These are phyloP conservation scores for Paecilomyces dactylethromorphus DNA, from an alignment of 2,329 filamentous ascomycete species.

Conservation along the genomic window DNA sequence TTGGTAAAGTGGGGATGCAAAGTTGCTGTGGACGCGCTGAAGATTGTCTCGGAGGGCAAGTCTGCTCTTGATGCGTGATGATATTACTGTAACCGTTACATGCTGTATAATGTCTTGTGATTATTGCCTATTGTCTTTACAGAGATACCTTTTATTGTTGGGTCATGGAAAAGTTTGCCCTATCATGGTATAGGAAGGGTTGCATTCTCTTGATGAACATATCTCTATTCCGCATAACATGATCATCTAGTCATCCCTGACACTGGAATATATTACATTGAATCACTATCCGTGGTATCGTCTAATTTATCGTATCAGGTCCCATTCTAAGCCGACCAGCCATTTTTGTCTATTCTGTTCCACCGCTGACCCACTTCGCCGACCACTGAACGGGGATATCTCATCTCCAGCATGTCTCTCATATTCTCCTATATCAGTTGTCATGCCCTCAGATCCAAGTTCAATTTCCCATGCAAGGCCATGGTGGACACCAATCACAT, in stretches of 20 bases:
- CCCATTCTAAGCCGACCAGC: constrained; percentile 35
- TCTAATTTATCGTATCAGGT: constrained; percentile 14
- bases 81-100: background rate
- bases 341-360: constrained; percentile 15
- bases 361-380: background rate
- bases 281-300: background rate
- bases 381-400: background rate
- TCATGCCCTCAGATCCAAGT: constrained; percentile 8
- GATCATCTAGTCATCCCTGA: background rate
- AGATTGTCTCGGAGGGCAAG: constrained; percentile 18
- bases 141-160: background rate
- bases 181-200: background rate
- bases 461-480: constrained; percentile 31
- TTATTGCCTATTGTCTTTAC: background rate
- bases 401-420: background rate
- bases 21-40: constrained; percentile 35
- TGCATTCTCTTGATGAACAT: background rate
- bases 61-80: background rate
- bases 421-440: background rate
- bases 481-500: constrained; percentile 23
- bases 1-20: constrained; percentile 42
- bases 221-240: background rate
- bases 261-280: background rate
- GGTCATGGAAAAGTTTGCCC: background rate
- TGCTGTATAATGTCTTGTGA: background rate